These are phyloP conservation scores for Alternaria solani DNA, from an alignment of 2,329 filamentous ascomycete genomes.

Conservation along the genomic window DNA sequence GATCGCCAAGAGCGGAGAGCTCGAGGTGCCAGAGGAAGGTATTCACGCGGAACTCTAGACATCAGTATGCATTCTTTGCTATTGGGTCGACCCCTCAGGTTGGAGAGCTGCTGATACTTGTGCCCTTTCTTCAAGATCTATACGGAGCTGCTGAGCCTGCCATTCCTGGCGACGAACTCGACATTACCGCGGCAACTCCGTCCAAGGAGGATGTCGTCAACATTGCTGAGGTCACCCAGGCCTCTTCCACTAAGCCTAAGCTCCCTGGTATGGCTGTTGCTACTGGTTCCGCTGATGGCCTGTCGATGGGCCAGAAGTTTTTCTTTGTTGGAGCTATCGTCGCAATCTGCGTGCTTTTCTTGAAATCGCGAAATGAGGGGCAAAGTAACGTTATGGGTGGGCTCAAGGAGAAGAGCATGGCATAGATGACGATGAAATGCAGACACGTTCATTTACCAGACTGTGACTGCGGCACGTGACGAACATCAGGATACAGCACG, in stretches of 20 bases:
- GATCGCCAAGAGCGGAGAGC: constrained; percentile 84
- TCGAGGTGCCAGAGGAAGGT: constrained; percentile 88
- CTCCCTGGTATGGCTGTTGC: constrained; percentile 27
- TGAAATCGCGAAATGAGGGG: constrained; percentile 46
- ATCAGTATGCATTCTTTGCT: constrained; percentile 21
- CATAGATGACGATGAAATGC: constrained; percentile 36
- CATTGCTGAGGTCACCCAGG: constrained; percentile 34
- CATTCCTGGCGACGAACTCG: constrained; percentile 53
- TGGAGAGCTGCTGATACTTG: constrained; percentile 55
- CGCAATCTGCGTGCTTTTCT: constrained; percentile 52
- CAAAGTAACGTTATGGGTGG: constrained; percentile 21
- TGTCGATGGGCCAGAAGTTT: constrained; percentile 56
- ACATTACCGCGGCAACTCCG: constrained; percentile 45
- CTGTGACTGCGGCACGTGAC: background rate
- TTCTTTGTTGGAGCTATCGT: constrained; percentile 56
- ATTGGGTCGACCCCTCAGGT: constrained; percentile 30
- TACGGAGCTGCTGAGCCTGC: constrained; percentile 55
- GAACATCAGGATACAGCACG: background rate
- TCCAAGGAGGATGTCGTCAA: constrained; percentile 35
- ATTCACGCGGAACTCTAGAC: constrained; percentile 87
- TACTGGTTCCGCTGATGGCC: constrained; percentile 41
- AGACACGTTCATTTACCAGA: constrained; percentile 9
- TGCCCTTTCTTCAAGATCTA: constrained; percentile 53
- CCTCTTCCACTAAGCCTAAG: constrained; percentile 23
- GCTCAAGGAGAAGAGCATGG: constrained; percentile 53